Evolutionary conservation across 78 protist species (phyloP).

Genomic region (Speleostelium caveatum): DNA sequence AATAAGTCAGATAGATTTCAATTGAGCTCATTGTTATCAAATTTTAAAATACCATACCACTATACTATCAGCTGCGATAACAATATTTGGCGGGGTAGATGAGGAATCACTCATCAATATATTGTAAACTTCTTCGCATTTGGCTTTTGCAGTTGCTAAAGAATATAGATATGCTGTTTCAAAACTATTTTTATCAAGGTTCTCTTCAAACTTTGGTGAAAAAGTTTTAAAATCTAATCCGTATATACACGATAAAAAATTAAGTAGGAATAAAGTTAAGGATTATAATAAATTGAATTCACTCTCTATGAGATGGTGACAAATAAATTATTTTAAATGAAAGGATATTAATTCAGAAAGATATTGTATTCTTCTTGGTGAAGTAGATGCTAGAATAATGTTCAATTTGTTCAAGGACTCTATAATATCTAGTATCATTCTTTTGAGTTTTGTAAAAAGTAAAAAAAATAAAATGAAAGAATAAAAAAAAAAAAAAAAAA

Average conservation of each 20-base stretch:
- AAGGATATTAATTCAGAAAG: not conserved
- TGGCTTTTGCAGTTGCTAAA: conserved; percentile 16
- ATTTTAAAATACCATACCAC: conserved; percentile 29
- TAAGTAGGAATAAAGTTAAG: too few species aligned
- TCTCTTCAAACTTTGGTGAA: conserved; percentile 48
- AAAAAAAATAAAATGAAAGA: too few species aligned
- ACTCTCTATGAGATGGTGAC: too few species aligned
- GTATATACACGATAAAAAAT: too few species aligned
- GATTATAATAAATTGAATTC: too few species aligned
- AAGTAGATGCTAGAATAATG: conserved; percentile 48
- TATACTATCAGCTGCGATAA: conserved; percentile 75
- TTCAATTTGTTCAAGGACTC: conserved; percentile 20
- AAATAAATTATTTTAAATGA: too few species aligned
- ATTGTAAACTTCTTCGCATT: conserved; percentile 27
- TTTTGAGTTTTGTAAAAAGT: too few species aligned
- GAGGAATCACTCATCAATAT: not conserved
- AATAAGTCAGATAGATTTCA: not conserved
- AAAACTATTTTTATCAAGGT: conserved; percentile 50
- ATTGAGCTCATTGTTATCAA: not conserved
- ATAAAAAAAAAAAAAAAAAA: too few species aligned
- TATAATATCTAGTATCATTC: conserved; percentile 67
- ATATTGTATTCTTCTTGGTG: conserved; percentile 69
- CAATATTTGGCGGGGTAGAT: conserved; percentile 22
- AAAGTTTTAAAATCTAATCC: conserved; percentile 58
- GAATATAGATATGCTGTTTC: conserved; percentile 22